A percentile compares a stretch with the other conserved stretches of the same genome.
Conservation (phyloP, 2,329 filamentous ascomycete genomes). For the Ophiostoma perfectum region DNA sequence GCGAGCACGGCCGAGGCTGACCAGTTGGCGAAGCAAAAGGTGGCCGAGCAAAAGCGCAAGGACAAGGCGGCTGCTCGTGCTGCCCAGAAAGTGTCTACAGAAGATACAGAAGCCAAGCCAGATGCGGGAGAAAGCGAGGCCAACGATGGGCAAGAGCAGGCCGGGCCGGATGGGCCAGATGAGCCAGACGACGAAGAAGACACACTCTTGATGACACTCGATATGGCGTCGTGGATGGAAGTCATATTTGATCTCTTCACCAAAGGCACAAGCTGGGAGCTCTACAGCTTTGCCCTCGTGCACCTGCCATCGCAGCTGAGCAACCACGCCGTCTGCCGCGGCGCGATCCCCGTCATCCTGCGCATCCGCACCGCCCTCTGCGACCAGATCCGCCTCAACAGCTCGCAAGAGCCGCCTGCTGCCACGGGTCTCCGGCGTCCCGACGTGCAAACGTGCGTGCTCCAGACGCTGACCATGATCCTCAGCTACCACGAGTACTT, state of each 20-base stretch:
- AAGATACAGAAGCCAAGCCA: neutral
- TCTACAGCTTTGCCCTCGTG: conserved; percentile 84
- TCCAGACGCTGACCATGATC: conserved; percentile 79
- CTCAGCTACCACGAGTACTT: conserved; percentile 87
- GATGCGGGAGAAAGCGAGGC: neutral
- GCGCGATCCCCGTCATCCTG: conserved; percentile 67
- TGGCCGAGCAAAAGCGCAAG: conserved; percentile 16
- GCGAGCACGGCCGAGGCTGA: conserved; percentile 20
- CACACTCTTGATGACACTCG: conserved; percentile 38
- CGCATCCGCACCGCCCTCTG: conserved; percentile 71
- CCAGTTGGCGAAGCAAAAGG: neutral
- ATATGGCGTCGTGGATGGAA: conserved; percentile 68
- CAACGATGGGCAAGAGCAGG: neutral
- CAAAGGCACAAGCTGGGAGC: conserved; percentile 76
- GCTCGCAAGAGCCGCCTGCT: conserved; percentile 73
- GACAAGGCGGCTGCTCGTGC: neutral
- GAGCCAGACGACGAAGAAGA: neutral
- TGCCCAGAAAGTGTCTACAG: neutral
- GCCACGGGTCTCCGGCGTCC: conserved; percentile 76
- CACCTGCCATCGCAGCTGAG: conserved; percentile 82
- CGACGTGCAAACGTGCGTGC: conserved; percentile 83
- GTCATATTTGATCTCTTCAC: conserved; percentile 68
- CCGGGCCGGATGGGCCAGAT: neutral
- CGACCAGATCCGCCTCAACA: conserved; percentile 72
- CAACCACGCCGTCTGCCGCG: conserved; percentile 80